A percentile compares a stretch with the other conserved stretches of the same genome.
Conservation (phyloP, 2,329 filamentous ascomycete species). For the Macroventuria anomochaeta region DNA sequence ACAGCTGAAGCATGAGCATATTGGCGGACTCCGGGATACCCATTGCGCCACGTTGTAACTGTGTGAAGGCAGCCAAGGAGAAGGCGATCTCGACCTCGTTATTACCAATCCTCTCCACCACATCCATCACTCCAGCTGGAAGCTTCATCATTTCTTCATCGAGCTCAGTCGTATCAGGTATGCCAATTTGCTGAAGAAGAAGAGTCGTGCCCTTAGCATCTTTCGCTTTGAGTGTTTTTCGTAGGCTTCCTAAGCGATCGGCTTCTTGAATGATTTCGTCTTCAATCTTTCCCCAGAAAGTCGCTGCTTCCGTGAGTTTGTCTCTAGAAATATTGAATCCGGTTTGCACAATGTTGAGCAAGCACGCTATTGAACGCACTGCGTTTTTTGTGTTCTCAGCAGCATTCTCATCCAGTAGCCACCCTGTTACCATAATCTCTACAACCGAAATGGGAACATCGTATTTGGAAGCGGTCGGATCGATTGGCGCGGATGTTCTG, state of each 20-base stretch:
- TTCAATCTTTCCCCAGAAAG: slow-evolving; percentile 31
- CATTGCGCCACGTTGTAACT: slow-evolving; percentile 35
- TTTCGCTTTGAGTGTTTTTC: slow-evolving; percentile 29
- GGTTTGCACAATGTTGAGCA: slow-evolving; percentile 27
- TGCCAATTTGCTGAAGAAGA: slow-evolving; percentile 32
- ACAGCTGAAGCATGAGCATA: slow-evolving; percentile 34
- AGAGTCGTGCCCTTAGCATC: slow-evolving; percentile 38
- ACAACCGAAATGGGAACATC: slow-evolving; percentile 25
- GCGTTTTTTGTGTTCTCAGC: slow-evolving; percentile 19
- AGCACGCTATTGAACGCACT: slow-evolving; percentile 26
- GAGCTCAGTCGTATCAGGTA: slow-evolving; percentile 31
- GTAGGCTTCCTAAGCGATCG: slow-evolving; percentile 28
- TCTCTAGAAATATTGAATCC: slow-evolving; percentile 14
- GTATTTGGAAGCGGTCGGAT: background rate
- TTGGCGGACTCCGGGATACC: slow-evolving; percentile 31
- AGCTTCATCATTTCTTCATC: slow-evolving; percentile 38
- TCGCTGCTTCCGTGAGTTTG: slow-evolving; percentile 25
- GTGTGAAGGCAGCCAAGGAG: slow-evolving; percentile 28
- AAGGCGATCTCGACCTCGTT: slow-evolving; percentile 41
- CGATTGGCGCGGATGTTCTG: background rate
- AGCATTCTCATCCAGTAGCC: slow-evolving; percentile 26
- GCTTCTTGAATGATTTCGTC: slow-evolving; percentile 34
- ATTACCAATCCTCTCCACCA: slow-evolving; percentile 33
- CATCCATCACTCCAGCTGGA: slow-evolving; percentile 29
- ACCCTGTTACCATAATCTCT: slow-evolving; percentile 38